Conservation (phyloP, 1,139 yeast genomes). For the Lodderomyces jiufengensis region DNA sequence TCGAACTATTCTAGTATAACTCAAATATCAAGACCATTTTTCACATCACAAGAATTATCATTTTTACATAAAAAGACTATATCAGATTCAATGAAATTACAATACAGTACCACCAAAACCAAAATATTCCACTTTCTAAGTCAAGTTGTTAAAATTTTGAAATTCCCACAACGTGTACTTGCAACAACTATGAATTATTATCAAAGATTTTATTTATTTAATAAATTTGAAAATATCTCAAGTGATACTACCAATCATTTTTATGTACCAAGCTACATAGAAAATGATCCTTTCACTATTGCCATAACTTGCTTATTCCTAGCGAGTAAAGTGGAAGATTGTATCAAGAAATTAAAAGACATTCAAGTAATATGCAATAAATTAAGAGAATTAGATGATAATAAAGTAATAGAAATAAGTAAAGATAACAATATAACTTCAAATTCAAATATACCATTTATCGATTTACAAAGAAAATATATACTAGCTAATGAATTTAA, state of each 20-base stretch:
- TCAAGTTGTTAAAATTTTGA: constrained; percentile 50
- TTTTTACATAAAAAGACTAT: constrained; percentile 52
- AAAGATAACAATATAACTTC: neutral
- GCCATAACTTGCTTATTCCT: constrained; percentile 74
- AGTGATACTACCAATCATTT: constrained; percentile 9
- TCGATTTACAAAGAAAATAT: constrained; percentile 51
- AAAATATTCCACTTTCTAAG: constrained; percentile 54
- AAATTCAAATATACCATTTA: constrained; percentile 13
- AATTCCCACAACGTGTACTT: constrained; percentile 64
- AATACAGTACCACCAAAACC: constrained; percentile 50
- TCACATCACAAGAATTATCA: constrained; percentile 54
- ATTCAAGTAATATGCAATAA: constrained; percentile 45
- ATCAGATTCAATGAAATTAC: constrained; percentile 43
- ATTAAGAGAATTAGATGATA: constrained; percentile 30
- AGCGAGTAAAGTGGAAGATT: constrained; percentile 84
- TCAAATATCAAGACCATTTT: constrained; percentile 64
- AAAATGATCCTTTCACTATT: constrained; percentile 48
- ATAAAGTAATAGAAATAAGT: constrained; percentile 14
- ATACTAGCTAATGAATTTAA: constrained; percentile 62
- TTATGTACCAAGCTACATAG: constrained; percentile 3
- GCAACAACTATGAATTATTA: constrained; percentile 69
- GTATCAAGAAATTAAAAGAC: constrained; percentile 74
- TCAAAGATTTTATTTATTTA: constrained; percentile 67
- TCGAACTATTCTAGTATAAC: constrained; percentile 18
- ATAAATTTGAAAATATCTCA: constrained; percentile 44